Base-by-base conservation (phyloP, 805 yeast species). In the Yarrowia divulgata region DNA sequence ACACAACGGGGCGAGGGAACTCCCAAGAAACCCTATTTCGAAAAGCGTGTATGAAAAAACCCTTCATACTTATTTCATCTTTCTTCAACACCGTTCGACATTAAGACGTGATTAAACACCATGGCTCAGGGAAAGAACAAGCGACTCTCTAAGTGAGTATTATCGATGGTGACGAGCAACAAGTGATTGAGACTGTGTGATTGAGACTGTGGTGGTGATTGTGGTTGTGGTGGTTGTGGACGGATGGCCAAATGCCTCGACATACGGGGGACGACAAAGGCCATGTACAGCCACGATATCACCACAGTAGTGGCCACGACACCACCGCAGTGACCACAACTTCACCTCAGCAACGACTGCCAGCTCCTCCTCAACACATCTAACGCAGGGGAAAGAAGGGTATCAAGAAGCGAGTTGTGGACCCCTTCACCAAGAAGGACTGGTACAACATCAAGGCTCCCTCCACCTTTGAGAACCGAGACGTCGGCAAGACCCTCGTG, bases 371-470 rank as follows among this genome's bases (percentile, higher is more conserved):
- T 4, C 40, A 1, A 10, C 49, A 29, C 16, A 7, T 48, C 58
- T 52, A 88, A 88, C 67, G 13, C 54, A 60, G 67, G 87, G 90
- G 94, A 87, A 87, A 90, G 92, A 94, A 94, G 86, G 98, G 98
- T 81, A 86, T 92, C 84, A 94, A 94, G 97, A 95, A 94, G 97
- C 94, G 90, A 90, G 95, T 91, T 82, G 97, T 93, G 77, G 99
- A 94, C 88, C 98, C 98, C 82, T 94, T 94, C 95, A 87, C 97
- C 89, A 93, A 93, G 85, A 94, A 94, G 87, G 98, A 93, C 80
- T 94, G 98, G 98, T 93, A 86, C 84, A 97, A 91, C 84, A 91
- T 93, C 85, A 93, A 93, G 87, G 98, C 98, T 76, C 98, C 98
- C 81, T 89, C 98, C 79, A 93, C 97, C 79, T 94, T 93, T 80